These are phyloP conservation scores for Ceratobasidium sp. DNA, from an alignment of 1,284 basidiomycete species.

Conservation along the genomic window DNA sequence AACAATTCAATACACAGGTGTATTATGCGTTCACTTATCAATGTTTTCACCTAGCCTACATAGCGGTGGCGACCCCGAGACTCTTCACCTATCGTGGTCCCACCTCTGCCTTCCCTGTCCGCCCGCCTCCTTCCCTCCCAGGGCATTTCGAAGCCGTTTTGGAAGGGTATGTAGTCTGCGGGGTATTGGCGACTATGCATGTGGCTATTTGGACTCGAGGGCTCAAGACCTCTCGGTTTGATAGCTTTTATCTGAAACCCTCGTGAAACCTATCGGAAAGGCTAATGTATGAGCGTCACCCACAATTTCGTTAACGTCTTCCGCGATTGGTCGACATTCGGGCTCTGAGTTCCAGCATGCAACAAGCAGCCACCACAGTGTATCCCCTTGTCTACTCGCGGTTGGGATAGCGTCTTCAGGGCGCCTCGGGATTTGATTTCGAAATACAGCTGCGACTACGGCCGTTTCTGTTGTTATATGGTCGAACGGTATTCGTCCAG, in stretches of 20 bases:
- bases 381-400: neutral
- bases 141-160: too few relatives aligned
- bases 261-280: neutral
- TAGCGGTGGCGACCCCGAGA: too few relatives aligned
- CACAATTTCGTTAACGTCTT: neutral
- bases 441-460: neutral
- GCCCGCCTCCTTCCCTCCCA: too few relatives aligned
- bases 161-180: too few relatives aligned
- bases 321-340: neutral
- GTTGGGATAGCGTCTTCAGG: neutral
- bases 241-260: neutral
- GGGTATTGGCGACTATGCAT: too few relatives aligned
- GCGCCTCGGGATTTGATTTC: neutral
- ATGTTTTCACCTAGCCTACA: too few relatives aligned
- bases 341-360: neutral
- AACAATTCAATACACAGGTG: too few relatives aligned
- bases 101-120: too few relatives aligned
- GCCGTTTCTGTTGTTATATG: neutral
- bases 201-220: too few relatives aligned
- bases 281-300: neutral
- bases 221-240: neutral
- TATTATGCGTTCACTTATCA: too few relatives aligned
- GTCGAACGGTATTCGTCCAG: neutral
- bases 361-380: conserved; percentile 2
- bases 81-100: too few relatives aligned